Base-by-base conservation (phyloP, 768 basidiomycete genomes). In the Butyriboletus loyo region DNA sequence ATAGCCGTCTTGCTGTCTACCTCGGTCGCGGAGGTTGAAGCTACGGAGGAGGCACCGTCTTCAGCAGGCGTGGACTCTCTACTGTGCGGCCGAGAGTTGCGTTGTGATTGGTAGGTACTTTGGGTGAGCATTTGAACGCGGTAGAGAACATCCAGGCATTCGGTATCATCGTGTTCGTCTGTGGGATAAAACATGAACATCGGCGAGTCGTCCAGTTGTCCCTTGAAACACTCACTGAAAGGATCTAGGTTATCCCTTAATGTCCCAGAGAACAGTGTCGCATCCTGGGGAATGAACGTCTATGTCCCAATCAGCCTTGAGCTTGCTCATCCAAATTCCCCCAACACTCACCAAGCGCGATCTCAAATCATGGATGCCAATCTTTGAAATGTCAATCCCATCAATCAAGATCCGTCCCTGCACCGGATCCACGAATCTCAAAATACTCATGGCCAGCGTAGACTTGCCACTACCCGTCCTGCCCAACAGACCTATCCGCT, bases 331-430 rank as follows among this genome's bases (percentile, higher is more conserved):
- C 51, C 55, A 8, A 54, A 21, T 44, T 38, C 55, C 49, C 19
- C 28, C 46, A 45, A 14, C 10, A 47, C 83, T 65, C 63, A 87
- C 86, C 68, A 89, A 58, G 55, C 85, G 80, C 1, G 87, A 86
- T n/a, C 89, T 78, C 55, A 95, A 64, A 65, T 93, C 92, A 62
- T 92, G 83, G 17, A 94, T 71, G 13, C 92, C 92, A 50, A 97
- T 93, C 4, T 74, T 85, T 1, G 86, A 85, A 46, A 93, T 91
- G 62, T 95, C 92, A 52, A 95, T 85, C 5, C 92, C 93, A 55
- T 94, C 93, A 19, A 96, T 84, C 41, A 89, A 28, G 46, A 97
- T 92, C 22, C 77, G 77, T 0, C 94, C 94, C 15, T 72, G 73
- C 3, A 77, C 72, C 1, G 93, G 91, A 63, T 96, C 92, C 17